Evolutionary conservation across 106 monocot species (phyloP).

Genomic region (Platanthera zijinensis): DNA sequence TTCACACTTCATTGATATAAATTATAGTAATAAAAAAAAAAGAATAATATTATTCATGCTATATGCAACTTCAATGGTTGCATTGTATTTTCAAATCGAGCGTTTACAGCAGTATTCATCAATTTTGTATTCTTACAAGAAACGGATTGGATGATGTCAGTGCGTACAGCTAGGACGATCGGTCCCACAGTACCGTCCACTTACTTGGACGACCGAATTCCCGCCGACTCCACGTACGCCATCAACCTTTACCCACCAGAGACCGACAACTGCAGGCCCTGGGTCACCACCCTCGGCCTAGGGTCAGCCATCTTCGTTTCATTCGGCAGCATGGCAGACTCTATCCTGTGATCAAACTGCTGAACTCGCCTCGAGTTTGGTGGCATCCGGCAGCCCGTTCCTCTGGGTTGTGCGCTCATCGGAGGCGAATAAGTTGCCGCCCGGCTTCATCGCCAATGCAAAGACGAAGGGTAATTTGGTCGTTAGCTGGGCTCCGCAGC

Average conservation of each 20-base stretch:
- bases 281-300: conserved; percentile 13
- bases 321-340: conserved; percentile 17
- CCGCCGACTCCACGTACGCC: conserved; percentile 19
- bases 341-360: not conserved
- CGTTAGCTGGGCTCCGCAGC: conserved; percentile 36
- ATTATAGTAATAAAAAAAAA: no score
- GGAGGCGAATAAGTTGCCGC: conserved; percentile 12
- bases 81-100: no score
- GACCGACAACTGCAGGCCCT: conserved; percentile 20
- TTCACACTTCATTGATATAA: no score
- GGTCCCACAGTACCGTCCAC: conserved; percentile 30
- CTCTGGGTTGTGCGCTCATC: conserved; percentile 16
- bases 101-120: no score
- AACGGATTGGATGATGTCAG: conserved; percentile 7
- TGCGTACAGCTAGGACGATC: conserved; percentile 16
- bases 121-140: conserved; percentile 8
- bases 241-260: conserved; percentile 22
- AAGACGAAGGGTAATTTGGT: conserved; percentile 8
- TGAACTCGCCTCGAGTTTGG: conserved; percentile 15
- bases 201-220: conserved; percentile 2
- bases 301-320: conserved; percentile 22
- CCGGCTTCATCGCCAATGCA: conserved; percentile 4
- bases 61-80: no score
- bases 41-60: no score
- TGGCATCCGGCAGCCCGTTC: not conserved